Conservation (phyloP, 495 filamentous ascomycete species). For the Podospora australis region DNA sequence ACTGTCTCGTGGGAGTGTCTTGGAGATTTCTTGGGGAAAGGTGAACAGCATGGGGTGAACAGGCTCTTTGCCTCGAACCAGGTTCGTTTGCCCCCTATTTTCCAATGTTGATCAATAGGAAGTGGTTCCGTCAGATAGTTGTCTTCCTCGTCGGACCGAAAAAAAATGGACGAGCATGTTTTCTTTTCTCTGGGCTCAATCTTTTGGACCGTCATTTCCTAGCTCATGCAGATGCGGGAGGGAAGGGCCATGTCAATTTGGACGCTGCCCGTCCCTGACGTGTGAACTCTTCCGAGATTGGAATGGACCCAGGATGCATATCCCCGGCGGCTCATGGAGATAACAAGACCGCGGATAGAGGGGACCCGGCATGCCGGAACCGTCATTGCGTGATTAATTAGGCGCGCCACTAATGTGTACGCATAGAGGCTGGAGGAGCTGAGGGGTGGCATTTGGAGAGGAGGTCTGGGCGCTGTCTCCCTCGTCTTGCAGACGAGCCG, state of each 20-base stretch:
- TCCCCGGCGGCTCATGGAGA: neutral
- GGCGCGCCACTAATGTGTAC: too few species aligned
- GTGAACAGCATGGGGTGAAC: neutral
- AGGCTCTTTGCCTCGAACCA: too few species aligned
- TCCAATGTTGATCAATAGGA: too few species aligned
- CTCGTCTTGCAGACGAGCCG: too few species aligned
- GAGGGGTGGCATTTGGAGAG: too few species aligned
- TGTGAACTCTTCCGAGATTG: neutral
- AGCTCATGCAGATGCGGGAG: too few species aligned
- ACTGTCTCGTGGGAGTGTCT: neutral
- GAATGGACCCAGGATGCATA: neutral
- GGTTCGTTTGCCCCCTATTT: too few species aligned
- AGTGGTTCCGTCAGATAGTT: too few species aligned
- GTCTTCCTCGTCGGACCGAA: neutral
- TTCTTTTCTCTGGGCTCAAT: too few species aligned
- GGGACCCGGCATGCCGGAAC: neutral
- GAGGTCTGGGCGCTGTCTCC: too few species aligned
- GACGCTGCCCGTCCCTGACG: neutral
- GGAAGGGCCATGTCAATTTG: neutral
- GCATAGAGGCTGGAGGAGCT: too few species aligned
- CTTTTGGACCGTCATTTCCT: too few species aligned
- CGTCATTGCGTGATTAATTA: slow-evolving; percentile 2
- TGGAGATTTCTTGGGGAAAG: neutral
- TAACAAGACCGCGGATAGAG: neutral
- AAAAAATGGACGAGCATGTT: neutral